Evolutionary conservation across 2,329 filamentous ascomycete genomes (phyloP).

Genomic region (Coleophoma cylindrospora): DNA sequence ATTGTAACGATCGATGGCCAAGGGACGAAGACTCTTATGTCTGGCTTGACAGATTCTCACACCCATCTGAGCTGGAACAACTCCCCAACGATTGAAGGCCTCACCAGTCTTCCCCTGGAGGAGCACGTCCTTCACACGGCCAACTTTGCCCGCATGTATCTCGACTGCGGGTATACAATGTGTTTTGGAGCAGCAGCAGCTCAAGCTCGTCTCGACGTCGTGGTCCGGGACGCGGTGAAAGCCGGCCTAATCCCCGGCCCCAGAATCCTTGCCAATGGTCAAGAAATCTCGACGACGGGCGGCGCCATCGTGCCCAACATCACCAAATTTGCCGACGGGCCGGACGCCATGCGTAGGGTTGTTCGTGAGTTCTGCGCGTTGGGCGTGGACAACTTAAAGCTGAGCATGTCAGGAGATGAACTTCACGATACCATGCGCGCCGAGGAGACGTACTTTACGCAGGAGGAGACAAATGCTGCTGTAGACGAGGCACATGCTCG

Average conservation of each 20-base stretch:
- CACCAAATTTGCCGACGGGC: slow-evolving; percentile 30
- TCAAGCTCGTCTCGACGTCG: slow-evolving; percentile 30
- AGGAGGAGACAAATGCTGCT: slow-evolving; percentile 39
- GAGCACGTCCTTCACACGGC: slow-evolving; percentile 40
- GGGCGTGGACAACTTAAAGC: slow-evolving; percentile 38
- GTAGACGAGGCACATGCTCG: slow-evolving; percentile 37
- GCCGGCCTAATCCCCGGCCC: slow-evolving; percentile 41
- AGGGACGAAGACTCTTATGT: slow-evolving; percentile 35
- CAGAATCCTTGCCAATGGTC: slow-evolving; percentile 40
- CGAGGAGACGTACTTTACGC: slow-evolving; percentile 38
- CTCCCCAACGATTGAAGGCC: slow-evolving; percentile 28
- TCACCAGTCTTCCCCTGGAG: slow-evolving; percentile 36
- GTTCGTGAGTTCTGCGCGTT: slow-evolving; percentile 30
- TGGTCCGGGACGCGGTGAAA: slow-evolving; percentile 43
- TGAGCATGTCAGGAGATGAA: slow-evolving; percentile 31
- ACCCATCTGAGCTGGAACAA: slow-evolving; percentile 42
- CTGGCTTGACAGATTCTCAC: slow-evolving; percentile 40
- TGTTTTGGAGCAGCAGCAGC: slow-evolving; percentile 18
- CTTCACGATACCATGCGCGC: slow-evolving; percentile 27
- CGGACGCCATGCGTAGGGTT: slow-evolving; percentile 33
- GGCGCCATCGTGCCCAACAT: slow-evolving; percentile 36
- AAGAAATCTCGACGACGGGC: slow-evolving; percentile 39
- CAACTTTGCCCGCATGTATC: slow-evolving; percentile 36
- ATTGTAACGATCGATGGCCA: not conserved
- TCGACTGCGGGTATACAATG: slow-evolving; percentile 3